Evolutionary conservation across 2,329 filamentous ascomycete genomes (phyloP).

Genomic region (Coniochaeta hoffmannii): DNA sequence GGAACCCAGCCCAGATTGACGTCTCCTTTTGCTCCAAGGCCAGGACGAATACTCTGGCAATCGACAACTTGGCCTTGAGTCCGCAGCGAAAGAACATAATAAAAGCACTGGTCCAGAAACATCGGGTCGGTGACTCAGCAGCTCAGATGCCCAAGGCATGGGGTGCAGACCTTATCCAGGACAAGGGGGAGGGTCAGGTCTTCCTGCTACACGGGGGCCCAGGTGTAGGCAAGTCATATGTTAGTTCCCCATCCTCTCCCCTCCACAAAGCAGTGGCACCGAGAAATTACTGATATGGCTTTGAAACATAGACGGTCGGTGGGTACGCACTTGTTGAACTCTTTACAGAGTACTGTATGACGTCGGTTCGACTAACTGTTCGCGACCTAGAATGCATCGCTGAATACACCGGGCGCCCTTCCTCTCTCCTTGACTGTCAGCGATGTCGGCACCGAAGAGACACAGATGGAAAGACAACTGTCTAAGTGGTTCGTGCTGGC

Average conservation of each 20-base stretch:
- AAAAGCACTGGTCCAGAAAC: neutral
- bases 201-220: constrained; percentile 15
- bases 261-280: no score
- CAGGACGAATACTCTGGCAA: neutral
- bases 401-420: constrained; percentile 11
- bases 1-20: neutral
- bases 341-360: no score
- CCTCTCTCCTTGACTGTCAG: constrained; percentile 4
- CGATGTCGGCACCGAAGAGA: neutral
- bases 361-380: neutral
- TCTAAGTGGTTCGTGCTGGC: neutral
- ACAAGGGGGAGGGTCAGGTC: constrained; percentile 13
- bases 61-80: neutral
- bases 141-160: neutral
- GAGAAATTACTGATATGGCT: neutral
- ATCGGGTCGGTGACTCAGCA: no score
- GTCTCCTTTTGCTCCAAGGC: neutral
- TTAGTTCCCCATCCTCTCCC: neutral
- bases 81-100: neutral
- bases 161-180: constrained; percentile 14
- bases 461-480: neutral
- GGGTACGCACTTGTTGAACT: no score
- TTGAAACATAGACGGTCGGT: neutral
- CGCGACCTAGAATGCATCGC: constrained; percentile 11
- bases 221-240: constrained; percentile 12